Base-by-base conservation (phyloP, 495 filamentous ascomycete genomes). In the Pseudomonodictys pantanalensis region DNA sequence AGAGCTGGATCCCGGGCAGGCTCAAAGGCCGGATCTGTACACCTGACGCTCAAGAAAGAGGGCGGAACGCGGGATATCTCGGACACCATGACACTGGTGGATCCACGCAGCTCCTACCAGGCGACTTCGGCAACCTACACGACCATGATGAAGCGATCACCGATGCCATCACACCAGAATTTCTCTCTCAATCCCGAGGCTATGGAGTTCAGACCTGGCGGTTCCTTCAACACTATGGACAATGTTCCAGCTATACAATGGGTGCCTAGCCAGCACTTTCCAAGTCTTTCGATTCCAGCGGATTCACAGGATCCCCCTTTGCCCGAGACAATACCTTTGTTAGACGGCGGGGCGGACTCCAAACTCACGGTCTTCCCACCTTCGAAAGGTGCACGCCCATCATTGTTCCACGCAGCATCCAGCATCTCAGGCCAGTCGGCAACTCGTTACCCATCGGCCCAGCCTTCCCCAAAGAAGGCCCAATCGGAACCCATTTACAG, bases 101-200 rank as follows among this genome's bases (percentile, higher is more conserved):
- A n/a, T 59, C 61, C 1, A 54, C 50, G 0, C 41, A n/a, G n/a
- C n/a, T n/a, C n/a, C n/a, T n/a, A n/a, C n/a, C n/a, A 54, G 2
- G 48, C 44, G 7, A 54, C 54, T 0, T 28, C 62, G 45, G 15
- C 45, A 11, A n/a, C 17, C 2, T 25, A 44, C 1, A 41, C 43
- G 7, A 17, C 22, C 2, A 39, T 42, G 3, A 30, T 51, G 22
- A 39, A 58, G 8, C 48, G 59, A 15, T 56, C 59, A 5, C 49
- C 53, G 1, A 28, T 35, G 10, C 9, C 39, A 6, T 53, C 52
- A 1, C 59, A 54, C 5, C 53, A 46, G 1, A 3, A 59, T 38
- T 67, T 67, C 44, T 55, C 53, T 6, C 56, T 67, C 55, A 67
- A 67, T 38, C 64, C 64, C 24, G 64, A 67, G 52, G 64, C 64